Percentiles rank a stretch among this genome's conserved stretches.
These are phyloP conservation scores for Rhodocollybia butyracea DNA, from an alignment of 768 basidiomycete genomes.

Conservation along the genomic window DNA sequence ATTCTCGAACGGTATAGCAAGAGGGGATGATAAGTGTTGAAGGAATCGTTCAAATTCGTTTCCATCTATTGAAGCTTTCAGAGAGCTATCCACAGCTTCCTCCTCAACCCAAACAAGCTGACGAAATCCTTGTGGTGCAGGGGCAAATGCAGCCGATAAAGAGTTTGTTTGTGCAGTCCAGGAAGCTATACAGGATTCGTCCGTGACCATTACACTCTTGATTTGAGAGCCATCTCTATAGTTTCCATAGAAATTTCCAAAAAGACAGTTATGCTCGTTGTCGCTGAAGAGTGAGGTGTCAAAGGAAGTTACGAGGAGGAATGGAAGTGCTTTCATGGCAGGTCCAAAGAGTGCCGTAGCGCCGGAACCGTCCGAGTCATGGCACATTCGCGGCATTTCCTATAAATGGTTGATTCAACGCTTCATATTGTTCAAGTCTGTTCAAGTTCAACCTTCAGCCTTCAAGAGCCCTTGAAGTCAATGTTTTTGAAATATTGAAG, in stretches of 20 bases:
- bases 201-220: constrained; percentile 46
- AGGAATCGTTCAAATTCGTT: constrained; percentile 35
- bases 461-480: too few species aligned
- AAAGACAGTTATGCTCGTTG: constrained; percentile 42
- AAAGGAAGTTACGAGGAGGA: constrained; percentile 46
- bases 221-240: constrained; percentile 37
- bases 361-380: not conserved
- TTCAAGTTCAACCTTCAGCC: too few species aligned
- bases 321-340: constrained; percentile 1
- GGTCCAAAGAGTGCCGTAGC: not conserved
- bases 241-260: constrained; percentile 52
- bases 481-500: too few species aligned
- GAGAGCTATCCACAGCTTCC: constrained; percentile 42
- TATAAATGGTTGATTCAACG: too few species aligned
- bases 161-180: constrained; percentile 25
- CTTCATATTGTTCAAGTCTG: too few species aligned
- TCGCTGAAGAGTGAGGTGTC: constrained; percentile 36
- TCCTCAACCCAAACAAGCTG: constrained; percentile 65
- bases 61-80: constrained; percentile 29
- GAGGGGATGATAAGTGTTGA: constrained; percentile 17
- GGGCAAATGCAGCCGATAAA: constrained; percentile 23
- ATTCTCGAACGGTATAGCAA: constrained; percentile 11
- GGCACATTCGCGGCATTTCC: too few species aligned
- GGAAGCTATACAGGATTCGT: constrained; percentile 37
- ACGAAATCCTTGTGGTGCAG: constrained; percentile 21